phyloP scores from a whole-genome alignment of 2,329 filamentous ascomycete species.

The Pyrenochaeta sp. region DNA sequence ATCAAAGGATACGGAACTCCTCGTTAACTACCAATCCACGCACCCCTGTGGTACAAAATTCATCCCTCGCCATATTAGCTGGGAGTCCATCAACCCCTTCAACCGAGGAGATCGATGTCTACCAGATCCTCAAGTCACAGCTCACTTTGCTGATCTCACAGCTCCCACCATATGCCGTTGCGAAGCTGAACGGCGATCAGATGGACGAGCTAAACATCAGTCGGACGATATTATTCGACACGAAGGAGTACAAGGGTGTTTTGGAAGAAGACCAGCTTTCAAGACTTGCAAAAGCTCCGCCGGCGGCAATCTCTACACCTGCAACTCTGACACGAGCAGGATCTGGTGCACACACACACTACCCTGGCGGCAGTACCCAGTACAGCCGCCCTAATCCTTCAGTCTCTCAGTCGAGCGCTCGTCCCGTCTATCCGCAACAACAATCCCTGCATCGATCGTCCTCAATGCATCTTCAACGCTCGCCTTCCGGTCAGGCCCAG shows the following conservation, averaged over 20 bases:
- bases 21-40: constrained; percentile 71
- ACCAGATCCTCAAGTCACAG: constrained; percentile 78
- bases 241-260: constrained; percentile 76
- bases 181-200: constrained; percentile 85
- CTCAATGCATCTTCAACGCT: constrained; percentile 47
- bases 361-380: constrained; percentile 37
- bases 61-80: constrained; percentile 62
- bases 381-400: constrained; percentile 42
- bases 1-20: constrained; percentile 80
- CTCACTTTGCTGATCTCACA: constrained; percentile 76
- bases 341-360: constrained; percentile 40
- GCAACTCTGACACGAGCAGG: constrained; percentile 37
- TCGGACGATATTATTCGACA: constrained; percentile 77
- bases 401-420: constrained; percentile 34
- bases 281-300: constrained; percentile 53
- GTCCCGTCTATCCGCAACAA: constrained; percentile 48
- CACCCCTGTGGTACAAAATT: constrained; percentile 72
- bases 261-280: constrained; percentile 81
- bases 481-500: constrained; percentile 39
- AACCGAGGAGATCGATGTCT: constrained; percentile 65
- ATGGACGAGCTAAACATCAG: constrained; percentile 84
- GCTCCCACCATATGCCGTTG: constrained; percentile 83
- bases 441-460: constrained; percentile 46
- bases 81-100: constrained; percentile 73
- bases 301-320: constrained; percentile 37